phyloP scores from a whole-genome alignment of 2,329 filamentous ascomycete genomes.

The Paecilomyces niveus region DNA sequence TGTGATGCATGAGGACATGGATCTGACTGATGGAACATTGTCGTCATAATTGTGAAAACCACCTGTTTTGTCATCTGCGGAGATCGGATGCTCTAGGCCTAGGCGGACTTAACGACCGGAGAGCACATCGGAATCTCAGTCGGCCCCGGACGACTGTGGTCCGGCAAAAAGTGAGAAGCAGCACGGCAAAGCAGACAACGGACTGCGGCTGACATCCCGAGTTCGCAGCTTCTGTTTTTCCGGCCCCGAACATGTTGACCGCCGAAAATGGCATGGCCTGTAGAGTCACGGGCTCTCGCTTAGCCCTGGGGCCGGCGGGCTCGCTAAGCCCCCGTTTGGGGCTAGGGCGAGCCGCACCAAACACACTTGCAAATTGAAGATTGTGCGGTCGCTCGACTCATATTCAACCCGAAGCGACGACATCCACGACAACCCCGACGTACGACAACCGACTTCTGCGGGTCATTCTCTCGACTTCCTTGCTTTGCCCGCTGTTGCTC shows the following conservation, averaged over 20 bases:
- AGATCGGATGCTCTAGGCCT: slow-evolving; percentile 3
- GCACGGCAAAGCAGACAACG: background rate
- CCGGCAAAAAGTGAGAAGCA: slow-evolving; percentile 17
- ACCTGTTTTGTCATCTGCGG: slow-evolving; percentile 7
- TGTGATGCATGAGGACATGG: background rate
- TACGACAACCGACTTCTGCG: slow-evolving; percentile 28
- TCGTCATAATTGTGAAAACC: slow-evolving; percentile 13
- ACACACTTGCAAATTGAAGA: slow-evolving; percentile 31
- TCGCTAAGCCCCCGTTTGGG: slow-evolving; percentile 31
- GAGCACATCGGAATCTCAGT: slow-evolving; percentile 1
- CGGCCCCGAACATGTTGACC: background rate
- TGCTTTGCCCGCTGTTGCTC: slow-evolving; percentile 34
- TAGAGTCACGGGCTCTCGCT: slow-evolving; percentile 25
- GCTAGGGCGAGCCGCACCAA: slow-evolving; percentile 27
- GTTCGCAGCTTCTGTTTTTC: slow-evolving; percentile 8
- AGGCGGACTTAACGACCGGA: slow-evolving; percentile 1
- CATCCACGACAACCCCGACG: slow-evolving; percentile 35
- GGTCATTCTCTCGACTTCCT: slow-evolving; percentile 36
- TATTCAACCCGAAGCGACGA: slow-evolving; percentile 33
- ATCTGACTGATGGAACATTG: slow-evolving; percentile 1
- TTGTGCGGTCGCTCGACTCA: slow-evolving; percentile 22
- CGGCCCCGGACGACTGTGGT: slow-evolving; percentile 23
- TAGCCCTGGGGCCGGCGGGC: slow-evolving; percentile 22
- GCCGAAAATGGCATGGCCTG: slow-evolving; percentile 11
- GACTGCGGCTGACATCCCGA: slow-evolving; percentile 8